Evolutionary conservation across 2,329 filamentous ascomycete genomes (phyloP).

Genomic region (Phialophora tarda): DNA sequence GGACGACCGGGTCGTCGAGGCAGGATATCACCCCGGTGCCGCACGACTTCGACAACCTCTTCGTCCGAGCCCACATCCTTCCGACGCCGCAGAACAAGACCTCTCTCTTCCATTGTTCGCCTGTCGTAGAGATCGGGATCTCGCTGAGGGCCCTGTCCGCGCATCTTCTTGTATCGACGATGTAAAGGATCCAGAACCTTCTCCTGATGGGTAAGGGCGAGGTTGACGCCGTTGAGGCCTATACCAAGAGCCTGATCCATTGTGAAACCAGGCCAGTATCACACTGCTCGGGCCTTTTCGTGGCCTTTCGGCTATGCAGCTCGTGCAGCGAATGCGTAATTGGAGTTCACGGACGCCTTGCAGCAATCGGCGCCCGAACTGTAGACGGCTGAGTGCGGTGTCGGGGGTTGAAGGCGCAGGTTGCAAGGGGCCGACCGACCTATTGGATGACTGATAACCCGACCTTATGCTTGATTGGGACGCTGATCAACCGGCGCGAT

Average conservation of each 20-base stretch:
- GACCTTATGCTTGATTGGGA: conserved; percentile 18
- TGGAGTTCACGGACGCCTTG: conserved; percentile 17
- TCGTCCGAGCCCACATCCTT: conserved; percentile 39
- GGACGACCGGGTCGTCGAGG: conserved; percentile 33
- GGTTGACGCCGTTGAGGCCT: conserved; percentile 34
- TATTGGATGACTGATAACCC: conserved; percentile 22
- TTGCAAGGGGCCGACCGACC: conserved; percentile 6
- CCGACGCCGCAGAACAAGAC: conserved; percentile 37
- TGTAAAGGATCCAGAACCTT: conserved; percentile 36
- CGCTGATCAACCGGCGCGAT: conserved; percentile 6
- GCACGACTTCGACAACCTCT: conserved; percentile 40
- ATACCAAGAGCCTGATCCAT: conserved; percentile 36
- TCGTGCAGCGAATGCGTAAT: not conserved
- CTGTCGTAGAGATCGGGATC: conserved; percentile 33
- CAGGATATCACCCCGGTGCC: conserved; percentile 37
- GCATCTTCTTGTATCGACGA: conserved; percentile 34
- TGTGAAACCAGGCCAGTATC: conserved; percentile 17
- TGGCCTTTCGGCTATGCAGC: conserved; percentile 9
- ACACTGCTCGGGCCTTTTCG: conserved; percentile 15
- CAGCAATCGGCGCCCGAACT: conserved; percentile 17
- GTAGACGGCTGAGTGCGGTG: not conserved
- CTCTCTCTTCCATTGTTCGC: conserved; percentile 39
- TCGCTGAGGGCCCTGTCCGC: conserved; percentile 28
- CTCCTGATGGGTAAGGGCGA: conserved; percentile 37
- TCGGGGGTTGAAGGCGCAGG: not conserved